These are phyloP conservation scores for Apiospora arundinis DNA, from an alignment of 2,329 filamentous ascomycete genomes.

Conservation along the genomic window DNA sequence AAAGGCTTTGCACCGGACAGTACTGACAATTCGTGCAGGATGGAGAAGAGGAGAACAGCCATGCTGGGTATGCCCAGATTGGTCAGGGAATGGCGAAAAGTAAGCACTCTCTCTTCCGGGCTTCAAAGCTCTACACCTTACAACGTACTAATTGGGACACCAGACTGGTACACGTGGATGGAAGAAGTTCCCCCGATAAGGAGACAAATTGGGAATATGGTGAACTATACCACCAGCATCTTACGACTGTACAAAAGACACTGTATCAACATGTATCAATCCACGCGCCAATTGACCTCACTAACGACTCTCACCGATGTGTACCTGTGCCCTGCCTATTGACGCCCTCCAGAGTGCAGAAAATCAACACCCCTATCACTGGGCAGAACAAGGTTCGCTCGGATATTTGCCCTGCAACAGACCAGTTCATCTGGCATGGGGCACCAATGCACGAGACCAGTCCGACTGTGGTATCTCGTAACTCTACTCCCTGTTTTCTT, in stretches of 20 bases:
- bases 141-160: slow-evolving; percentile 33
- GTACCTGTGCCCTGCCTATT: neutral
- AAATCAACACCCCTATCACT: neutral
- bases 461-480: neutral
- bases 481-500: neutral
- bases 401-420: neutral
- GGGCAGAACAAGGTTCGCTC: neutral
- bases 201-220: slow-evolving; percentile 14
- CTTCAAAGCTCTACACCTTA: neutral
- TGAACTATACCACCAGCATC: neutral
- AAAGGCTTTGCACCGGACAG: neutral
- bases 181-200: slow-evolving; percentile 64
- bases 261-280: slow-evolving; percentile 34
- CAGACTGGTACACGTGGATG: slow-evolving; percentile 62
- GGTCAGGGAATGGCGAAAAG: slow-evolving; percentile 92
- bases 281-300: neutral
- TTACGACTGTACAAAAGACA: slow-evolving; percentile 36
- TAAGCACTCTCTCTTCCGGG: slow-evolving; percentile 51
- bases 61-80: slow-evolving; percentile 95
- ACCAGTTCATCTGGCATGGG: neutral
- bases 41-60: slow-evolving; percentile 88
- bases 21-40: slow-evolving; percentile 54
- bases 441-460: neutral
- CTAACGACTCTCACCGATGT: neutral
- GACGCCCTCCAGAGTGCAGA: neutral